Evolutionary conservation across 495 filamentous ascomycete genomes (phyloP), one percentile per base, ranked within the genome.

Genomic region (Xylaria sp.): DNA sequence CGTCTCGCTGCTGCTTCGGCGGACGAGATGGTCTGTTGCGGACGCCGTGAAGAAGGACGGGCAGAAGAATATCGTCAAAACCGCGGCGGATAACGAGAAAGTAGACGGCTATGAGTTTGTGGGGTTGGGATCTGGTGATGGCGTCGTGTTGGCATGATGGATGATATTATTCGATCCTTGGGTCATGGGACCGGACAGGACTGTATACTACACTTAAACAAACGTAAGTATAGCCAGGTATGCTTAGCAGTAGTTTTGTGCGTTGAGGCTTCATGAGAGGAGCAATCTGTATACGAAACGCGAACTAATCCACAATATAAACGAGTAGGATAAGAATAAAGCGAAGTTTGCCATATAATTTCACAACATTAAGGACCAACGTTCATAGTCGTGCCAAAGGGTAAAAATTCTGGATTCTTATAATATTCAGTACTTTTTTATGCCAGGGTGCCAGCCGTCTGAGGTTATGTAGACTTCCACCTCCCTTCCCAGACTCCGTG

Each of bases 1-100:
- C 12, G 79, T 89, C 12, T 77, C 77, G 44, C 83, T 79, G 75
- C 83, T 88, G 64, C 71, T 90, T 63, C 71, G 71, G 43, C 76
- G 88, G 68, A 85, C 80, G 53, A 63, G 78, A 14, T 79, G 83
- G 67, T 83, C 76, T 0, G 52, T 86, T 52, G 74, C 80, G 59
- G 85, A 85, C 37, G 85, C 86, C 29, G 73, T 89, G n/a, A 78
- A 80, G 59, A 75, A 80, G 29, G 81, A 77, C 40, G 41, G 64
- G 31, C 73, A 77, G 65, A 79, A 74, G 19, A 72, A 59, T 41
- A 73, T 61, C 44, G 76, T 61, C 43, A 75, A 58, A 55, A 41
- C 33, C 31, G n/a, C 41, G 21, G 68, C 21, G 24, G 44, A 40
- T 9, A 7, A 5, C 11, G 26, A 53, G 43, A 2, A 29, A 61